phyloP scores from a whole-genome alignment of 345 rosid genomes.

The Isatis tinctoria region DNA sequence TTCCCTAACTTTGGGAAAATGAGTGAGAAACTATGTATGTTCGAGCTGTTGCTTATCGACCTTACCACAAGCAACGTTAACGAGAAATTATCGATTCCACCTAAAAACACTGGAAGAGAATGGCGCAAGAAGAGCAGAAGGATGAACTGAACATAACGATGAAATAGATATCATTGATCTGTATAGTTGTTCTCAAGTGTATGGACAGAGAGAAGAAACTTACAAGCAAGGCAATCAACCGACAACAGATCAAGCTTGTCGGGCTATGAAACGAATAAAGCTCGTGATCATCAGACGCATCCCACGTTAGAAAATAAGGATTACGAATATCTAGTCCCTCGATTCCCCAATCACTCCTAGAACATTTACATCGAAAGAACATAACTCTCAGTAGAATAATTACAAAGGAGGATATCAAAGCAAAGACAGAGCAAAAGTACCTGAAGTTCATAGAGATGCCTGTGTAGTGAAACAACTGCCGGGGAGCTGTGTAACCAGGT shows the following conservation, averaged over 20 bases:
- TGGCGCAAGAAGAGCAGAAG: constrained; percentile 66
- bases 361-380: background rate
- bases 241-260: constrained; percentile 65
- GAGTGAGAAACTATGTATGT: background rate
- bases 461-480: constrained; percentile 51
- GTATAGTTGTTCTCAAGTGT: background rate
- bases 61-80: constrained; percentile 56
- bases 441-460: constrained; percentile 58
- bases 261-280: constrained; percentile 43
- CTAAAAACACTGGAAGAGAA: constrained; percentile 56
- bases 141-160: constrained; percentile 51
- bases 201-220: constrained; percentile 8
- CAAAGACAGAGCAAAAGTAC: constrained; percentile 27
- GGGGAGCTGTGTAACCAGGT: constrained; percentile 60
- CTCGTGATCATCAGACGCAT: constrained; percentile 45
- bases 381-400: background rate
- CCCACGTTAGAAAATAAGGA: constrained; percentile 46
- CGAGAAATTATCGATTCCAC: constrained; percentile 54
- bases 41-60: background rate
- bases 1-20: background rate
- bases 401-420: background rate
- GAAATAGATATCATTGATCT: background rate
- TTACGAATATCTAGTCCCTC: constrained; percentile 46
- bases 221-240: constrained; percentile 65
- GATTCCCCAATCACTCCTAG: constrained; percentile 65